Evolutionary conservation across 2,329 filamentous ascomycete species (phyloP), one percentile per base, ranked within the genome.

Genomic region (Phialemonium atrogriseum): DNA sequence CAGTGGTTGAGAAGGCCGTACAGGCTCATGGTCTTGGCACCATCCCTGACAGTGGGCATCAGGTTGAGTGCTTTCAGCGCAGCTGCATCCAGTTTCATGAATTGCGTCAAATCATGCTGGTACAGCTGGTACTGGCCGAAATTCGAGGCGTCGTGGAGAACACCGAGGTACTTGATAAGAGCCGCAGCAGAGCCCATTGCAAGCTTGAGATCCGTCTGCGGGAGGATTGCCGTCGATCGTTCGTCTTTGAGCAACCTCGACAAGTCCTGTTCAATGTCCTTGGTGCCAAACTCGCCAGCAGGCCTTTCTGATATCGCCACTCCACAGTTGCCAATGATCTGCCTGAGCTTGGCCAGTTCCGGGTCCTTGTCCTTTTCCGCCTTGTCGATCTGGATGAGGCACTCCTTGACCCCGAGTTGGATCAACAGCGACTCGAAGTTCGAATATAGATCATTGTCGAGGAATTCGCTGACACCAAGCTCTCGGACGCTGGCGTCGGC

Each of bases 381-480:
- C 36, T 76, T 73, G 50, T 96, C 88, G 13, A 76, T 61, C 47
- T 86, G 82, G n/a, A 98, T 60, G 18, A 98, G 62, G 49, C 88
- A 95, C 56, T 98, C 91, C 52, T 87, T 91, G 13, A 95, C 86
- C 5, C 91, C 91, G 4, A 98, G 75, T 53, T 98, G 93, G 44
- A 98, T 98, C 32, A 98, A 74, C 12, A 98, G 70, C 4, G 88
- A 87, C 60, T 98, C 91, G 44, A 98, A 93, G 55, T 98, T 98
- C 32, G 89, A 96, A 62, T 93, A 98, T 8, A 95, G 69, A 52
- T 98, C 91, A 51, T 96, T 98, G 66, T 98, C 91, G n/a, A 94
- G 73, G 44, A 98, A 98, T 53, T 98, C 93, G 65, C 85, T 94
- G 33, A 98, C 87, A 7, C 91, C 91, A 3, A 98, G 71, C 62